Conservation (phyloP, 2,329 filamentous ascomycete species). For the Diaporthe batatas region DNA sequence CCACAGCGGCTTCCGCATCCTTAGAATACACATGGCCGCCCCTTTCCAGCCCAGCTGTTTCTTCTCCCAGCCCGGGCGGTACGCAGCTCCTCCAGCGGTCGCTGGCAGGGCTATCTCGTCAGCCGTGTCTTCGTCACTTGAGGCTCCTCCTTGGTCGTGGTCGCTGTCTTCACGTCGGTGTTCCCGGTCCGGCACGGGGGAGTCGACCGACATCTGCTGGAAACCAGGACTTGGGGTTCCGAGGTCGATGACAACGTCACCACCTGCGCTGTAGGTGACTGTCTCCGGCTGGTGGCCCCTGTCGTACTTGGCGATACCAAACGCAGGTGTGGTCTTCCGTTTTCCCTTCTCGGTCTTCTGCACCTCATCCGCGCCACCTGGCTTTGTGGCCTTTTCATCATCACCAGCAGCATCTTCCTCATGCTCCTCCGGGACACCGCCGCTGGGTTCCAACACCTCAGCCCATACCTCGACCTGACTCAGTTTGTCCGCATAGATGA, state of each 20-base stretch:
- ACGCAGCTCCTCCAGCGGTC: constrained; percentile 45
- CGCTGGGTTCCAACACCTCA: constrained; percentile 52
- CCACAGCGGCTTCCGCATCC: constrained; percentile 47
- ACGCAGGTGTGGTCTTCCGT: neutral
- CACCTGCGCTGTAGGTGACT: constrained; percentile 35
- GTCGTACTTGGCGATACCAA: constrained; percentile 4
- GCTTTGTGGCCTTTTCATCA: neutral
- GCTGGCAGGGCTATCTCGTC: constrained; percentile 45
- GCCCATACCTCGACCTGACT: constrained; percentile 62
- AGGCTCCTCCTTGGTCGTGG: constrained; percentile 38
- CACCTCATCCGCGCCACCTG: neutral
- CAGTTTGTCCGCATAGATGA: constrained; percentile 64
- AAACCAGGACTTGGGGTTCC: constrained; percentile 17
- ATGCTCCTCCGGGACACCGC: neutral
- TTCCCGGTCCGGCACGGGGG: constrained; percentile 7
- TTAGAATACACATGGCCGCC: constrained; percentile 57
- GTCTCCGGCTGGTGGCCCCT: constrained; percentile 36
- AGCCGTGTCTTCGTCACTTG: constrained; percentile 43
- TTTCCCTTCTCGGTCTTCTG: neutral
- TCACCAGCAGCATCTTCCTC: neutral
- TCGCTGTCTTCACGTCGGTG: constrained; percentile 36
- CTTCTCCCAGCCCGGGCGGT: constrained; percentile 56
- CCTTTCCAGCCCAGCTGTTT: constrained; percentile 62
- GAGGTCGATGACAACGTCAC: constrained; percentile 43
- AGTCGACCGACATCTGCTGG: neutral